These are phyloP conservation scores for Tetragonia tetragonoides DNA, from an alignment of 148 eudicot genomes.

Conservation along the genomic window DNA sequence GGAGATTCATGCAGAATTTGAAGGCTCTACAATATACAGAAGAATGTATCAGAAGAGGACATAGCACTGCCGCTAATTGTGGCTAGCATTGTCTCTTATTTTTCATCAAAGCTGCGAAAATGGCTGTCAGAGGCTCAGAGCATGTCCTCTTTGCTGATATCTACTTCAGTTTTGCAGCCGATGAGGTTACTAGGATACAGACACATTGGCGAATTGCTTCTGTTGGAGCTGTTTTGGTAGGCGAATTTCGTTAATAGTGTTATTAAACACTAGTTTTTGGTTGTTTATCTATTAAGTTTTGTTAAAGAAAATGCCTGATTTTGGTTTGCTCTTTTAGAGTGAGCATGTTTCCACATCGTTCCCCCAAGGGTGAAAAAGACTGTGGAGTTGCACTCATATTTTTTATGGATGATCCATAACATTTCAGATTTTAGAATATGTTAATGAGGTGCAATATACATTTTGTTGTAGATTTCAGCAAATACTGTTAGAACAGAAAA, in stretches of 20 bases:
- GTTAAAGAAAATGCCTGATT: background rate
- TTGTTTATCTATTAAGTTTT: background rate
- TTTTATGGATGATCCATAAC: no score
- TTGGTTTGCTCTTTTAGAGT: background rate
- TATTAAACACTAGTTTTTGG: background rate
- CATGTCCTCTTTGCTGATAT: background rate
- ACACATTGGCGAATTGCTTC: background rate
- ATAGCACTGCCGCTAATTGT: conserved; percentile 3
- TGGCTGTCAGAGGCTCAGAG: background rate
- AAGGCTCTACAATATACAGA: conserved; percentile 75
- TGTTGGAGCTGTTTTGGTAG: background rate
- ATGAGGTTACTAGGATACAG: background rate
- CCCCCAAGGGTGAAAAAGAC: no score
- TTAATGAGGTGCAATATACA: background rate
- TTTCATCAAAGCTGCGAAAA: background rate
- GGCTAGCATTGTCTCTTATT: background rate
- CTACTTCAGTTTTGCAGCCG: background rate
- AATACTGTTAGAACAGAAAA: background rate
- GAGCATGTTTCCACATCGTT: background rate
- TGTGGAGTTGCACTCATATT: no score
- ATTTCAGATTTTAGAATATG: background rate
- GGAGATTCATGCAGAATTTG: conserved; percentile 86
- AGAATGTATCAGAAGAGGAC: conserved; percentile 68
- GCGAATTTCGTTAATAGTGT: background rate
- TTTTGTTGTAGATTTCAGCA: background rate